Evolutionary conservation across 192 early-diverging fungal genomes (phyloP).

Genomic region (Spizellomyces sp.): DNA sequence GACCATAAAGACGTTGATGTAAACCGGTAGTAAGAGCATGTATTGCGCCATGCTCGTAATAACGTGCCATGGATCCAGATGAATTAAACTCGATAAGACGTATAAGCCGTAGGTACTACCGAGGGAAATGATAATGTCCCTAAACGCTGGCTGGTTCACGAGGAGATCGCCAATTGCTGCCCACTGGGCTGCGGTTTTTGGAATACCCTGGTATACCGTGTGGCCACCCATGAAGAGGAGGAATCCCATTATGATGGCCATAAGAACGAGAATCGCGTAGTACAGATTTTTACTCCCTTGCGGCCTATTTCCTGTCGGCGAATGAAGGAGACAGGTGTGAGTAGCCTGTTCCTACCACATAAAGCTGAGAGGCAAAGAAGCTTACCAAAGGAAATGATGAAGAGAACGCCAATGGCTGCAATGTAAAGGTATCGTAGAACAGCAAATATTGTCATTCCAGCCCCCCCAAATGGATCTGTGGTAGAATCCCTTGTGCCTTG

Average conservation of each 20-base stretch:
- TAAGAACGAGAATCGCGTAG: conserved; percentile 34
- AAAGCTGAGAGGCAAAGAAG: neutral
- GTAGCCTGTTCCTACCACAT: no score
- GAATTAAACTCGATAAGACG: conserved; percentile 45
- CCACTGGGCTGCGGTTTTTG: conserved; percentile 16
- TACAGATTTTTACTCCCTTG: conserved; percentile 57
- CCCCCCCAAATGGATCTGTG: conserved; percentile 33
- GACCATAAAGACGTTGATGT: conserved; percentile 53
- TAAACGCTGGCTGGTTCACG: conserved; percentile 32
- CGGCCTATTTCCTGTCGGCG: conserved; percentile 53
- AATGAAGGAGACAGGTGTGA: conserved; percentile 52
- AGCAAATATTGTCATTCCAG: conserved; percentile 18
- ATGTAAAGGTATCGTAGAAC: conserved; percentile 28
- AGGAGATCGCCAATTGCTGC: conserved; percentile 29
- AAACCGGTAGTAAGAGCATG: conserved; percentile 51
- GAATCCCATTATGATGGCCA: conserved; percentile 48
- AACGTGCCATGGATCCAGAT: conserved; percentile 58
- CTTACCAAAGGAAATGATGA: conserved; percentile 54
- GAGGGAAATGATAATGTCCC: conserved; percentile 47
- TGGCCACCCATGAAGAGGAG: conserved; percentile 47
- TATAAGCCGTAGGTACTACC: conserved; percentile 54
- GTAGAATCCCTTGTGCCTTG: conserved; percentile 3
- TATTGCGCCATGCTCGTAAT: conserved; percentile 49
- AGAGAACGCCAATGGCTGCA: conserved; percentile 33
- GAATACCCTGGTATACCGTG: conserved; percentile 28